These are phyloP conservation scores for Corniculantispora saksenae DNA, from an alignment of 2,329 filamentous ascomycete genomes.

Conservation along the genomic window DNA sequence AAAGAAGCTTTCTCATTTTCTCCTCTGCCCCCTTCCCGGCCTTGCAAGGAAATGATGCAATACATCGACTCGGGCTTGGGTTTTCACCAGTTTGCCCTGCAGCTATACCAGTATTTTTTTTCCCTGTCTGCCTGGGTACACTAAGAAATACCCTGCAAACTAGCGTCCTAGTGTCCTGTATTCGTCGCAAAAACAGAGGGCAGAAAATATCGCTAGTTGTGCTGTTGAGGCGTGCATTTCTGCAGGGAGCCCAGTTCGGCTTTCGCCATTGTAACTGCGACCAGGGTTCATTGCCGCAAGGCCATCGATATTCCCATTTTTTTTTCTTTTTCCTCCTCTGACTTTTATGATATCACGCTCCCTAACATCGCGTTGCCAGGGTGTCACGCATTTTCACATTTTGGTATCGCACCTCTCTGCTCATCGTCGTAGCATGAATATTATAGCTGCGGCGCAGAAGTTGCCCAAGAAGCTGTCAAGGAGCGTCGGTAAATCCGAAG, in stretches of 20 bases:
- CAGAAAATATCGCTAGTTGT: not conserved
- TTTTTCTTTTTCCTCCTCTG: not conserved
- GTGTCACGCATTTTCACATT: not conserved
- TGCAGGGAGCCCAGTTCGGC: constrained; percentile 1
- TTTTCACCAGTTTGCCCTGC: not conserved
- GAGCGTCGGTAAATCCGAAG: not conserved
- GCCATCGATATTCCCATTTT: not conserved
- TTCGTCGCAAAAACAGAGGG: not conserved
- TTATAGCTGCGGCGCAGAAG: not conserved
- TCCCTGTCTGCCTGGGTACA: not conserved
- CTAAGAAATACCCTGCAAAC: not conserved
- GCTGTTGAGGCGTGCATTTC: not conserved
- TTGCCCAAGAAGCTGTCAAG: not conserved
- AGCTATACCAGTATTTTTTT: not conserved
- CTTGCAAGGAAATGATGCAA: not conserved
- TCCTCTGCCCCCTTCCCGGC: not conserved
- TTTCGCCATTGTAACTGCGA: not conserved
- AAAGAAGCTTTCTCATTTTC: not conserved
- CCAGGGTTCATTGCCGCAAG: not conserved
- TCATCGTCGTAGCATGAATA: not conserved
- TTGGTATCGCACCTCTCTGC: not conserved
- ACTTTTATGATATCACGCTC: not conserved
- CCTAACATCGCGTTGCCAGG: not conserved
- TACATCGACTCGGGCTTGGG: not conserved
- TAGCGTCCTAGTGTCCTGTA: not conserved